A percentile compares a stretch with the other conserved stretches of the same genome.
These are phyloP conservation scores for Chrysoporthe puriensis DNA, from an alignment of 2,329 filamentous ascomycete genomes.

Conservation along the genomic window DNA sequence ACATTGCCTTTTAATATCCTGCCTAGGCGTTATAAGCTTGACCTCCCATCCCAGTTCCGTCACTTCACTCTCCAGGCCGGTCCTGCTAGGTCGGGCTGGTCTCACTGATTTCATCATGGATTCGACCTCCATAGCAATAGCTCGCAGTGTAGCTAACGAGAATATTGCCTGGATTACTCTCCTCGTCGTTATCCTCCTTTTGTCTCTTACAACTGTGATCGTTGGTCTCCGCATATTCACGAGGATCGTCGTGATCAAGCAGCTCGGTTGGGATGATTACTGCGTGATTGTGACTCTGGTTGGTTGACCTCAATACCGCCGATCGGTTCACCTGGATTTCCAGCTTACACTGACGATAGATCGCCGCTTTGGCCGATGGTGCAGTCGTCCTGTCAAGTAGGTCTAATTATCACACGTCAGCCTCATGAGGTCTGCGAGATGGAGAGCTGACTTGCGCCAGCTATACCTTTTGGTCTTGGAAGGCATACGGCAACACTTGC, in stretches of 20 bases:
- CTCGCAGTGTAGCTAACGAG: conserved; percentile 10
- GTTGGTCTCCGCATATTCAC: conserved; percentile 40
- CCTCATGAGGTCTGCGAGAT: conserved; percentile 11
- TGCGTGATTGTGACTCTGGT: conserved; percentile 45
- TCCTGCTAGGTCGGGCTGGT: conserved; percentile 15
- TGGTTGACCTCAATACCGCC: conserved; percentile 18
- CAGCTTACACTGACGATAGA: conserved; percentile 11
- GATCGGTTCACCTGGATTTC: background rate
- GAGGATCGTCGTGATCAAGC: conserved; percentile 35
- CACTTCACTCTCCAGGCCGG: background rate
- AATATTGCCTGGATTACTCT: conserved; percentile 17
- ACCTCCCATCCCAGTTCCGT: background rate
- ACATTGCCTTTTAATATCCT: background rate
- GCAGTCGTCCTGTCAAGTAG: conserved; percentile 26
- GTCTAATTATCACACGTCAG: conserved; percentile 15
- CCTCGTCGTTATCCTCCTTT: conserved; percentile 17
- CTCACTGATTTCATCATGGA: conserved; percentile 17
- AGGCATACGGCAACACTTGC: conserved; percentile 20
- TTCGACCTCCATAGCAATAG: conserved; percentile 11
- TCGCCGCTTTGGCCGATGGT: conserved; percentile 23
- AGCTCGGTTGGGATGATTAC: conserved; percentile 39
- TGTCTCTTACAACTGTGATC: conserved; percentile 25
- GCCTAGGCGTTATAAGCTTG: conserved; percentile 12
- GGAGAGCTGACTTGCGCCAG: conserved; percentile 18
- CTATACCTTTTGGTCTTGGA: conserved; percentile 23